Evolutionary conservation across 73 alveolate genomes (phyloP).

Genomic region (Paramecium caudatum): DNA sequence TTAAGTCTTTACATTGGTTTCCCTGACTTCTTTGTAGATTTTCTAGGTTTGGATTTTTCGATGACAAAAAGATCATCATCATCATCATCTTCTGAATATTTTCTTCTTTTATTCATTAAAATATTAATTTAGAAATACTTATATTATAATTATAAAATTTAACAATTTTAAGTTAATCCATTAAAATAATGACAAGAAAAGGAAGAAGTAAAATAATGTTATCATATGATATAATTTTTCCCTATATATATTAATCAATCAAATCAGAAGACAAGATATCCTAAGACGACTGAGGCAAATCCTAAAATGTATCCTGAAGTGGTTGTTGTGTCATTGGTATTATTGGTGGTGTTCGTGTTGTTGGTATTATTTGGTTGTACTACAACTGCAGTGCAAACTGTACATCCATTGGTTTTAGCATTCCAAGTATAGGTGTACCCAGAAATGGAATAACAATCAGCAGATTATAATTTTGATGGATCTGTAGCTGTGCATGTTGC

Average conservation of each 20-base stretch:
- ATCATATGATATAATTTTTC: too few species aligned
- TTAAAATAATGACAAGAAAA: too few species aligned
- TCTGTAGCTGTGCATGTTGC: slow-evolving; percentile 16
- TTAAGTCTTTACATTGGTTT: not conserved
- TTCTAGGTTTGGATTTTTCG: not conserved
- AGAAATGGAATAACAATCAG: slow-evolving; percentile 6
- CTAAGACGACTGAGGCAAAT: not conserved
- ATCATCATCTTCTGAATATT: too few species aligned
- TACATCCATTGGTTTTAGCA: not conserved
- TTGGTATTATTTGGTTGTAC: not conserved
- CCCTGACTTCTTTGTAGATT: not conserved
- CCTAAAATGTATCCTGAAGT: not conserved
- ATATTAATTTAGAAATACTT: too few species aligned
- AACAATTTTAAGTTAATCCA: too few species aligned
- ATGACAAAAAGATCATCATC: slow-evolving; percentile 24
- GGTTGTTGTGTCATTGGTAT: not conserved
- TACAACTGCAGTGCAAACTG: slow-evolving; percentile 33
- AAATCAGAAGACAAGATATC: not conserved
- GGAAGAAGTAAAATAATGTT: too few species aligned
- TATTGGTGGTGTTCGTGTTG: not conserved
- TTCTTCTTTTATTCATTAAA: too few species aligned
- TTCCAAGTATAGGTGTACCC: slow-evolving; percentile 37
- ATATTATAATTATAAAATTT: too few species aligned
- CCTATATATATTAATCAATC: not conserved
- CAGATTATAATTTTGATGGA: not conserved